phyloP scores from a whole-genome alignment of 2,329 filamentous ascomycete species.

The Elsinoe batatas region DNA sequence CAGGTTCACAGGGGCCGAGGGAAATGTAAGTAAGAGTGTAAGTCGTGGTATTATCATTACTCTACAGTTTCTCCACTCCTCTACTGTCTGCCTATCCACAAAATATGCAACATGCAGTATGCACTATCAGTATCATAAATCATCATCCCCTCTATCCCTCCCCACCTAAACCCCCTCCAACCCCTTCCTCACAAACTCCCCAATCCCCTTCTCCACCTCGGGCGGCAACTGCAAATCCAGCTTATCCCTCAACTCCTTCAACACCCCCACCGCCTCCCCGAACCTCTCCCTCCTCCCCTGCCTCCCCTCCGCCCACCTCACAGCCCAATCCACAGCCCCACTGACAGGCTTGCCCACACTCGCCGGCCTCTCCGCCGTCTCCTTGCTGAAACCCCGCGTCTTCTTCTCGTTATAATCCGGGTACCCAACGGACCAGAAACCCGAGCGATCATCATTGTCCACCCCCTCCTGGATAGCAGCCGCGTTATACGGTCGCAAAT shows the following conservation, averaged over 20 bases:
- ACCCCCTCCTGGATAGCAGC: neutral
- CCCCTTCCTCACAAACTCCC: neutral
- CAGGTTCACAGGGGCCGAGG: too few relatives aligned
- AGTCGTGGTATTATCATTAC: too few relatives aligned
- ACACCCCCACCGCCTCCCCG: neutral
- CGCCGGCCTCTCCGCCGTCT: slow-evolving; percentile 11
- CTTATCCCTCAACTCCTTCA: neutral
- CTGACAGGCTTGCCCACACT: slow-evolving; percentile 13
- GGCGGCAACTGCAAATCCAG: neutral
- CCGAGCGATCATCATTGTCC: neutral
- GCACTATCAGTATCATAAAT: neutral
- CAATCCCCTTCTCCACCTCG: neutral
- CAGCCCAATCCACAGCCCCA: slow-evolving; percentile 14
- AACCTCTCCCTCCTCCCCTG: neutral
- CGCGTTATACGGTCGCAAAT: slow-evolving; percentile 11
- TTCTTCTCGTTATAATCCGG: slow-evolving; percentile 14
- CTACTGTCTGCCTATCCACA: too few relatives aligned
- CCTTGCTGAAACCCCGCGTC: slow-evolving; percentile 10
- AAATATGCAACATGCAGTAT: too few relatives aligned
- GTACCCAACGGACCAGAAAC: slow-evolving; percentile 14
- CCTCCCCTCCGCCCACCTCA: slow-evolving; percentile 8
- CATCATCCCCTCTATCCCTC: neutral
- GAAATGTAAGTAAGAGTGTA: too few relatives aligned
- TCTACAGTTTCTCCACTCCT: too few relatives aligned
- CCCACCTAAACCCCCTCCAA: neutral